phyloP scores from a whole-genome alignment of 352 stramenopile genomes.

The Globisporangium parvum region DNA sequence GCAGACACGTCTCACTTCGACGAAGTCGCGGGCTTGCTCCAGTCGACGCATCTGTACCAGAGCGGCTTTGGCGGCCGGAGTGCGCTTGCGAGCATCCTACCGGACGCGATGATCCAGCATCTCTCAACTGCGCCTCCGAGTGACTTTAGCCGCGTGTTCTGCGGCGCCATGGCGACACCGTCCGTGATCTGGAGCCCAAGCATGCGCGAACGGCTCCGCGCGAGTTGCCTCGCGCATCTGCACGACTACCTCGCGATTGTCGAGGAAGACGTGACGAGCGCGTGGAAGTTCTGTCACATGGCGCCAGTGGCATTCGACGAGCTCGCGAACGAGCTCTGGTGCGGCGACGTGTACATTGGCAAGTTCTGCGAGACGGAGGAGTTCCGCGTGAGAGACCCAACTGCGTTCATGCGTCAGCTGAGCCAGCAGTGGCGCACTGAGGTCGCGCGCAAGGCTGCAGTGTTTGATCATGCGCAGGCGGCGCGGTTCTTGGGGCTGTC shows the following conservation, averaged over 20 bases:
- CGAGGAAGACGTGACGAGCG: constrained; percentile 78
- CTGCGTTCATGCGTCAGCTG: constrained; percentile 82
- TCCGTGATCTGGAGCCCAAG: constrained; percentile 93
- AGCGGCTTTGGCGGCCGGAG: constrained; percentile 43
- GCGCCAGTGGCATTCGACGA: constrained; percentile 87
- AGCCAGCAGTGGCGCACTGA: constrained; percentile 81
- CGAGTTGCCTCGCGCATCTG: constrained; percentile 88
- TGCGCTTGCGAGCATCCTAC: constrained; percentile 84
- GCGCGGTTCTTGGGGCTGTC: constrained; percentile 29
- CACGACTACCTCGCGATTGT: constrained; percentile 88
- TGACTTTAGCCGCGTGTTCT: constrained; percentile 89
- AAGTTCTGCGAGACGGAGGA: constrained; percentile 88
- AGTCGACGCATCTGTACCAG: constrained; percentile 59
- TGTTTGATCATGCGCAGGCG: constrained; percentile 33
- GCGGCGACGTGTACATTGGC: constrained; percentile 90
- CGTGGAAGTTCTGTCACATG: constrained; percentile 92
- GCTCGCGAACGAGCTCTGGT: constrained; percentile 90
- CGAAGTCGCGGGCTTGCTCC: constrained; percentile 55
- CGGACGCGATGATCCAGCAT: constrained; percentile 86
- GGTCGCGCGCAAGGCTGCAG: constrained; percentile 21
- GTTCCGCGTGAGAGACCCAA: constrained; percentile 79
- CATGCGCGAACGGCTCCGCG: constrained; percentile 88
- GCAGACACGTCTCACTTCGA: constrained; percentile 40
- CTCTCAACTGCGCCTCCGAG: constrained; percentile 75
- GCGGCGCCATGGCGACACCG: constrained; percentile 76